A percentile compares a stretch with the other conserved stretches of the same genome.
phyloP scores from a whole-genome alignment of 2,329 filamentous ascomycete genomes.

The Cercospora sojina region DNA sequence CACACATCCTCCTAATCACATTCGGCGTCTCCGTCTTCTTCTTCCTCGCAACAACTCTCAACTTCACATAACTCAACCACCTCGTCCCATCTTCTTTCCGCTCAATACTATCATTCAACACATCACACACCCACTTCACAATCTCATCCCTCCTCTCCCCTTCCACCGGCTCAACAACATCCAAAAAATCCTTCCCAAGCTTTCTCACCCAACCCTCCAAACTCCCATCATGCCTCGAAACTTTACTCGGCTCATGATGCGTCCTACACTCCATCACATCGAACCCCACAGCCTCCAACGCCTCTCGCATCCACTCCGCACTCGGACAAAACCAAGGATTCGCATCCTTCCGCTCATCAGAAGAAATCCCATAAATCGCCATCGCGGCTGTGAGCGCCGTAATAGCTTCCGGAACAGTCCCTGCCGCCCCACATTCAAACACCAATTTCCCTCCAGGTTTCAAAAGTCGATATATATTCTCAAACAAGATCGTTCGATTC shows the following conservation, averaged over 20 bases:
- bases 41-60: constrained; percentile 44
- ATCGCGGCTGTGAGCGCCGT: constrained; percentile 58
- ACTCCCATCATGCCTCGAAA: constrained; percentile 42
- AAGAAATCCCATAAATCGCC: constrained; percentile 39
- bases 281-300: constrained; percentile 45
- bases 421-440: constrained; percentile 65
- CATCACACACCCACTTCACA: constrained; percentile 55
- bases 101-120: constrained; percentile 56
- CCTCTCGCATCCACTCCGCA: constrained; percentile 55
- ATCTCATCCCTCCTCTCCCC: constrained; percentile 52
- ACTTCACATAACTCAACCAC: constrained; percentile 50
- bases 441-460: constrained; percentile 58
- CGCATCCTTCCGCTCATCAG: constrained; percentile 42
- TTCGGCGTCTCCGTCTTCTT: neutral
- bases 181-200: constrained; percentile 60
- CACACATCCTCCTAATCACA: constrained; percentile 7
- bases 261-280: constrained; percentile 52
- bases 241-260: constrained; percentile 64
- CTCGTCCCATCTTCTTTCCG: constrained; percentile 56
- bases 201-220: constrained; percentile 65
- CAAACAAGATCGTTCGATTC: constrained; percentile 53
- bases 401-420: constrained; percentile 64
- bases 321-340: constrained; percentile 69
- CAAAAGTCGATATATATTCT: constrained; percentile 53
- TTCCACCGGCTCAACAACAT: constrained; percentile 45